Conservation (phyloP, 2,329 filamentous ascomycete genomes). For the Fusarium graminum region DNA sequence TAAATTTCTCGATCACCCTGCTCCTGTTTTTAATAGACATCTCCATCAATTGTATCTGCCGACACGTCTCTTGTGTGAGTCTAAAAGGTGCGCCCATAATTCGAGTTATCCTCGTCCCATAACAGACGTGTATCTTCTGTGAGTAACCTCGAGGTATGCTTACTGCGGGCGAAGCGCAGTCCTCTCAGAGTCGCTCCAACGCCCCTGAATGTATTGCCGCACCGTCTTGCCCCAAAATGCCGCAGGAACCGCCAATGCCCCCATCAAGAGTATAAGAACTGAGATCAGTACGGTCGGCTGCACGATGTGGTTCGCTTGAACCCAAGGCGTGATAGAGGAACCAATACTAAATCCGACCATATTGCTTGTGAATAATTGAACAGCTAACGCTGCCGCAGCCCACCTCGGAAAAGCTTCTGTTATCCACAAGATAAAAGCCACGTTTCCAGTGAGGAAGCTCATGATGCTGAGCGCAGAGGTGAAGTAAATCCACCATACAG, state of each 20-base stretch:
- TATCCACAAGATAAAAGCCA: conserved; percentile 40
- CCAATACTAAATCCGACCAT: conserved; percentile 33
- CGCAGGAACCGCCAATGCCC: conserved; percentile 31
- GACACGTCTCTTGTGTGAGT: too few relatives aligned
- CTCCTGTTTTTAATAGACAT: too few relatives aligned
- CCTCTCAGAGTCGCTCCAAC: conserved; percentile 38
- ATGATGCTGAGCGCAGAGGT: conserved; percentile 26
- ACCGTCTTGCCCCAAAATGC: conserved; percentile 40
- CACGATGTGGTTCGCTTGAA: not conserved
- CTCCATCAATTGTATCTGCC: too few relatives aligned
- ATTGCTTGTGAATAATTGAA: conserved; percentile 31
- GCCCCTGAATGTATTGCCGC: conserved; percentile 38
- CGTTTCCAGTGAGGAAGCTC: conserved; percentile 32
- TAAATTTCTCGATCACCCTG: too few relatives aligned
- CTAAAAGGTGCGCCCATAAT: too few relatives aligned
- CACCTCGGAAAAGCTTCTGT: conserved; percentile 38
- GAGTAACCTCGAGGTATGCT: not conserved
- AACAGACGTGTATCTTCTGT: not conserved
- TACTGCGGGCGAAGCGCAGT: conserved; percentile 40
- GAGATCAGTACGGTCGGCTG: conserved; percentile 28
- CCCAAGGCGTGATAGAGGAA: conserved; percentile 18
- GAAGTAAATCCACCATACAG: conserved; percentile 17
- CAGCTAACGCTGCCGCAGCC: conserved; percentile 29
- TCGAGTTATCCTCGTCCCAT: too few relatives aligned
- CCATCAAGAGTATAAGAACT: conserved; percentile 14